phyloP scores from a whole-genome alignment of 257 asterid species.

The Oldenlandia corymbosa region DNA sequence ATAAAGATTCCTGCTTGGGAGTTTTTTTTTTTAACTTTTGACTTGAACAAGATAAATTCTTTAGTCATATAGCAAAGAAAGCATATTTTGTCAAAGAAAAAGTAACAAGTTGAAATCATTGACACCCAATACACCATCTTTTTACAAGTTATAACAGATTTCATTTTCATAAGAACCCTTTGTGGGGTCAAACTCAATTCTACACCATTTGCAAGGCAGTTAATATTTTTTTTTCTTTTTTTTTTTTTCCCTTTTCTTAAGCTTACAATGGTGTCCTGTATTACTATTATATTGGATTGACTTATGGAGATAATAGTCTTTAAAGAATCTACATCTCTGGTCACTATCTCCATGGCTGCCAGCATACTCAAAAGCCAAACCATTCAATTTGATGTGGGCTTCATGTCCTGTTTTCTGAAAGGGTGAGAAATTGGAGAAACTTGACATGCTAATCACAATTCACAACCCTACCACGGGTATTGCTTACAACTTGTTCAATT shows the following conservation, averaged over 20 bases:
- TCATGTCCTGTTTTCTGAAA: background rate
- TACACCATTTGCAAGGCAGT: too few species aligned
- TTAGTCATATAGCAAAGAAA: background rate
- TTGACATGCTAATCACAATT: background rate
- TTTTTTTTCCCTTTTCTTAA: too few species aligned
- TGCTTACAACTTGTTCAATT: too few species aligned
- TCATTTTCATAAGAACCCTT: too few species aligned
- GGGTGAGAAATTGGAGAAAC: too few species aligned
- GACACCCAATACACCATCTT: too few species aligned
- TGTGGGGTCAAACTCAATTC: too few species aligned
- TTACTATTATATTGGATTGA: too few species aligned
- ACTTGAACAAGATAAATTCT: background rate
- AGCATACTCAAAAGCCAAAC: background rate
- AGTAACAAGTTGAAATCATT: too few species aligned
- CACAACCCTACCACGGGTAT: background rate
- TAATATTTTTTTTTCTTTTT: too few species aligned
- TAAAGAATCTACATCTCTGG: background rate
- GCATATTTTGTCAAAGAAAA: background rate
- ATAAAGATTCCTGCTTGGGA: conserved; percentile 2
- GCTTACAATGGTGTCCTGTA: too few species aligned
- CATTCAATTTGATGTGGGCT: background rate
- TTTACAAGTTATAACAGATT: too few species aligned
- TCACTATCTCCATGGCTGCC: background rate
- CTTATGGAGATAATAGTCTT: background rate
- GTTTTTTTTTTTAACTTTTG: background rate